phyloP scores from a whole-genome alignment of 2,329 filamentous ascomycete genomes.

The Dothistroma pini region DNA sequence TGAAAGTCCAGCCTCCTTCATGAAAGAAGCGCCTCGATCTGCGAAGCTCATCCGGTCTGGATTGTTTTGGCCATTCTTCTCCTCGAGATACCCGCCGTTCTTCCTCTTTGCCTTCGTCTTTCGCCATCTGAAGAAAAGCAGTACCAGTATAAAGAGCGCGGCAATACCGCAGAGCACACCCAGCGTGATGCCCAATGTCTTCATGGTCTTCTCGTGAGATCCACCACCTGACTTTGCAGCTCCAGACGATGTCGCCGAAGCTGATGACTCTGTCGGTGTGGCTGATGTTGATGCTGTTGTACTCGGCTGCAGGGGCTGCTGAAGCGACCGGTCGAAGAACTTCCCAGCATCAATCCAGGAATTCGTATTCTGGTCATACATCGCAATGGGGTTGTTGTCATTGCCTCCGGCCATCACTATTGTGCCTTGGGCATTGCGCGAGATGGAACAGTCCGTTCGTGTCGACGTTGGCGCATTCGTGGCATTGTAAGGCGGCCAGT shows the following conservation, averaged over 20 bases:
- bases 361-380: conserved; percentile 75
- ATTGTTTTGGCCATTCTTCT: conserved; percentile 34
- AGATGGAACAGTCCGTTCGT: conserved; percentile 68
- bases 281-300: conserved; percentile 31
- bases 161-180: conserved; percentile 76
- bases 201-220: conserved; percentile 47
- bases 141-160: conserved; percentile 64
- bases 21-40: conserved; percentile 50
- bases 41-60: conserved; percentile 46
- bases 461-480: conserved; percentile 64
- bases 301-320: conserved; percentile 32
- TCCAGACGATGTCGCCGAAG: conserved; percentile 36
- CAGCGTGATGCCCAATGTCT: conserved; percentile 75
- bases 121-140: conserved; percentile 64
- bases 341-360: conserved; percentile 70
- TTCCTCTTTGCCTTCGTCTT: conserved; percentile 56
- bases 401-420: conserved; percentile 78
- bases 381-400: conserved; percentile 61
- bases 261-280: conserved; percentile 33
- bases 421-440: conserved; percentile 61
- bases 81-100: conserved; percentile 38
- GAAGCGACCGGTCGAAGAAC: conserved; percentile 52
- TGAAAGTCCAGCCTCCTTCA: conserved; percentile 49
- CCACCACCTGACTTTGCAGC: conserved; percentile 33
- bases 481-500: conserved; percentile 77